A percentile compares a stretch with the other conserved stretches of the same genome.
These are phyloP conservation scores for Fusarium lateritium DNA, from an alignment of 2,329 filamentous ascomycete species.

Conservation along the genomic window DNA sequence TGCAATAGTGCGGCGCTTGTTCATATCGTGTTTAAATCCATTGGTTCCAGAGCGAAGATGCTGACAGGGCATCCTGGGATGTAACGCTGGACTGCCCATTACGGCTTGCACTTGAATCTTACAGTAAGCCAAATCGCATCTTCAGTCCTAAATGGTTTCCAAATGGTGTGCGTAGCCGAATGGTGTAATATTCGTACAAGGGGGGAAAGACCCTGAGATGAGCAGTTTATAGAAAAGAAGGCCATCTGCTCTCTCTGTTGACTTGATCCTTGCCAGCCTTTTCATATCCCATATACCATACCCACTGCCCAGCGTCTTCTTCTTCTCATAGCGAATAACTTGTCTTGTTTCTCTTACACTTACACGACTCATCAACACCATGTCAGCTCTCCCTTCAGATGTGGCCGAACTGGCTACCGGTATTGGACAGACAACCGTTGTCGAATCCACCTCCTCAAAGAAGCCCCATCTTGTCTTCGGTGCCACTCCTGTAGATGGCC, in stretches of 20 bases:
- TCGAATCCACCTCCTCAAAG: neutral
- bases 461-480: conserved; percentile 52
- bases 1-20: neutral
- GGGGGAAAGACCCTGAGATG: neutral
- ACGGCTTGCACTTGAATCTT: conserved; percentile 8
- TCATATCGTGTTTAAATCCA: neutral
- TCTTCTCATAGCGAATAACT: neutral
- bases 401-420: conserved; percentile 14
- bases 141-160: neutral
- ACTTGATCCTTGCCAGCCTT: neutral
- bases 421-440: conserved; percentile 14
- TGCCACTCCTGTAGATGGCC: conserved; percentile 50
- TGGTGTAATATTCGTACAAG: neutral
- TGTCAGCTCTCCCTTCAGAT: conserved; percentile 7
- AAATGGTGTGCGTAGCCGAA: neutral
- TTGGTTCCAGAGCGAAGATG: conserved; percentile 1
- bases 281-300: neutral
- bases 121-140: conserved; percentile 12
- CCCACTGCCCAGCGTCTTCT: neutral
- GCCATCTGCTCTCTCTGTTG: no score
- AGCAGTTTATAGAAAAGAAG: neutral
- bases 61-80: no score
- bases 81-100: neutral
- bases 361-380: neutral
- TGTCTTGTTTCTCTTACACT: neutral